These are phyloP conservation scores for Lepiota subincarnata DNA, from an alignment of 768 basidiomycete genomes.

Conservation along the genomic window DNA sequence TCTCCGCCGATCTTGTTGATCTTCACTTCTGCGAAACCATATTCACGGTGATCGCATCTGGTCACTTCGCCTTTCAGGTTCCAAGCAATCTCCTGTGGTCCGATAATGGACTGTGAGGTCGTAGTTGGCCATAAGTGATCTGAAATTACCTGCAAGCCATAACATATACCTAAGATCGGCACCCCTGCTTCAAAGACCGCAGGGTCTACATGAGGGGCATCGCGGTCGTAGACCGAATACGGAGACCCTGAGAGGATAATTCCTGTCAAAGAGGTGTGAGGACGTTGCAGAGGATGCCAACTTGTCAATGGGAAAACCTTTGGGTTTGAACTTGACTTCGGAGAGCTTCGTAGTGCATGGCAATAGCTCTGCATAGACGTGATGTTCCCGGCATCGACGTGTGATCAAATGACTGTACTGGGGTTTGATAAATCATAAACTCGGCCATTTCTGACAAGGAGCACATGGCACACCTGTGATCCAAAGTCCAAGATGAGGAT, in stretches of 20 bases:
- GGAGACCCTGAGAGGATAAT: slow-evolving; percentile 98
- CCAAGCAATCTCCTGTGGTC: slow-evolving; percentile 85
- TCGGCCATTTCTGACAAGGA: slow-evolving; percentile 10
- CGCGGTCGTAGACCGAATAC: slow-evolving; percentile 93
- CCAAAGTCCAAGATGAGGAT: slow-evolving; percentile 97
- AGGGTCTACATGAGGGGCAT: slow-evolving; percentile 92
- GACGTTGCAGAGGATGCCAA: slow-evolving; percentile 1
- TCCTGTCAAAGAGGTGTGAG: slow-evolving; percentile 36
- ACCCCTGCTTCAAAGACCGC: slow-evolving; percentile 84
- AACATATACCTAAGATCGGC: slow-evolving; percentile 95
- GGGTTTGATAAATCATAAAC: slow-evolving; percentile 7
- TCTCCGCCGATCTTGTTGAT: slow-evolving; percentile 59
- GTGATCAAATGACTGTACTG: slow-evolving; percentile 98
- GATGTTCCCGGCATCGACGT: slow-evolving; percentile 93
- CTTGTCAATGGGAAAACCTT: slow-evolving; percentile 57
- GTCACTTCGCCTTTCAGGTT: slow-evolving; percentile 79
- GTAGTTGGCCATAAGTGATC: neutral
- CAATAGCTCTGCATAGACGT: slow-evolving; percentile 96
- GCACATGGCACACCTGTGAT: slow-evolving; percentile 64
- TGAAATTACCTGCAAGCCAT: slow-evolving; percentile 79
- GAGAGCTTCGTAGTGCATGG: slow-evolving; percentile 90
- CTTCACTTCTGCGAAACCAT: slow-evolving; percentile 84
- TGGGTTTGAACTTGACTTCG: slow-evolving; percentile 90
- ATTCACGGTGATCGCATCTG: slow-evolving; percentile 89
- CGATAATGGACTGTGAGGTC: neutral